Evolutionary conservation across 768 basidiomycete species (phyloP).

Genomic region (Phlebiopsis gigantea): DNA sequence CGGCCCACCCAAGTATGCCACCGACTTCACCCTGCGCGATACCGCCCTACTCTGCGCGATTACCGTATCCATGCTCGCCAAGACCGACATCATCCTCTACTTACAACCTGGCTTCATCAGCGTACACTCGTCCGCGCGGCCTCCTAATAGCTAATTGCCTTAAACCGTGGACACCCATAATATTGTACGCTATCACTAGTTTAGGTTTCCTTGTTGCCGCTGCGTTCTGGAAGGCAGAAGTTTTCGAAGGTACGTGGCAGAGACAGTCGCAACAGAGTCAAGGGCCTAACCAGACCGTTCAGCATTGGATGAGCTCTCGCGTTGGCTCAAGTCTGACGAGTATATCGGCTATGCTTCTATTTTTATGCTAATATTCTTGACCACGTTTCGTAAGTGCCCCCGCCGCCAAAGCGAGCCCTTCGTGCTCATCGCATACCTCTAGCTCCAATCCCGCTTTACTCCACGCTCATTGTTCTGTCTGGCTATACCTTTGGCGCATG

Average conservation of each 20-base stretch:
- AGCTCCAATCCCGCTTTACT: conserved; percentile 91
- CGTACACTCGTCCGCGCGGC: conserved; percentile 28
- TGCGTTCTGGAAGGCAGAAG: conserved; percentile 74
- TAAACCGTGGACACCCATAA: conserved; percentile 72
- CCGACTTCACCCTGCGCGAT: conserved; percentile 8
- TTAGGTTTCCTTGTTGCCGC: conserved; percentile 77
- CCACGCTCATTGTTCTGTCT: conserved; percentile 86
- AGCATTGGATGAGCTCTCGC: conserved; percentile 82
- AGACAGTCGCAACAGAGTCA: neutral
- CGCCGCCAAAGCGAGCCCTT: conserved; percentile 16
- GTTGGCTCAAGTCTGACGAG: conserved; percentile 68
- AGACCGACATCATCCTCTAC: conserved; percentile 7
- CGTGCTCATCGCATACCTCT: conserved; percentile 6
- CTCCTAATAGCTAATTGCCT: conserved; percentile 54
- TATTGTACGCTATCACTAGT: conserved; percentile 72
- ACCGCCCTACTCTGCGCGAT: conserved; percentile 5
- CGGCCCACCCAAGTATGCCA: neutral
- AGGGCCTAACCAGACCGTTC: conserved; percentile 1
- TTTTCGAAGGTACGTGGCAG: conserved; percentile 61
- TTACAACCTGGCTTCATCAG: conserved; percentile 13
- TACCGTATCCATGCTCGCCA: conserved; percentile 5
- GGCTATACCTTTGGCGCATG: conserved; percentile 88
- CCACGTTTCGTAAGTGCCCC: conserved; percentile 71
- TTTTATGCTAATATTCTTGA: conserved; percentile 78
- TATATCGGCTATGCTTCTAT: conserved; percentile 74